Evolutionary conservation across 2,329 filamentous ascomycete species (phyloP).

Genomic region (Mycosphaerella arachidis): DNA sequence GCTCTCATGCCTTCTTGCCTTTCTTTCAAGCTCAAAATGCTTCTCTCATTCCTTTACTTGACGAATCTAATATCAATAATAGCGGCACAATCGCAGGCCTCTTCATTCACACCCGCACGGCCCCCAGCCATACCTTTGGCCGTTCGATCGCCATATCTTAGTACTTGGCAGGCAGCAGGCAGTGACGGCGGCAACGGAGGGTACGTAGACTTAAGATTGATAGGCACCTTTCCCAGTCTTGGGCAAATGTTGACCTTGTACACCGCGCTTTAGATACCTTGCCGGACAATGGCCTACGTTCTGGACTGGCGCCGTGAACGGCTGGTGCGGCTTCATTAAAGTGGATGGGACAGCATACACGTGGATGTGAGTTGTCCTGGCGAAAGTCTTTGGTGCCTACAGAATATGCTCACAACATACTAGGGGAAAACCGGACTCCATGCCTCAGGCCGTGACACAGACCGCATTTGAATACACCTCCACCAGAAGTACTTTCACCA

Average conservation of each 20-base stretch:
- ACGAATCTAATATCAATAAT: conserved; percentile 14
- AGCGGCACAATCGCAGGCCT: conserved; percentile 36
- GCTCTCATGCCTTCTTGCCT: conserved; percentile 9
- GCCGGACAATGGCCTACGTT: conserved; percentile 66
- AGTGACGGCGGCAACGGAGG: conserved; percentile 60
- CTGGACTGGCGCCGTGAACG: conserved; percentile 55
- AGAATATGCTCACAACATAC: neutral
- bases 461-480: conserved; percentile 65
- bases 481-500: conserved; percentile 65
- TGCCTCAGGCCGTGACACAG: conserved; percentile 52
- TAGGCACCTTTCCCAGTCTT: too few relatives aligned
- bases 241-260: too few relatives aligned
- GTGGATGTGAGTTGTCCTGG: conserved; percentile 51
- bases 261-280: conserved; percentile 39
- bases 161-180: conserved; percentile 60
- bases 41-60: conserved; percentile 4
- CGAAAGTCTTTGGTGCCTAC: too few relatives aligned
- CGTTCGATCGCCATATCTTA: conserved; percentile 71
- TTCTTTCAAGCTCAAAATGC: conserved; percentile 11
- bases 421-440: conserved; percentile 48
- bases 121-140: conserved; percentile 68
- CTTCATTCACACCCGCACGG: conserved; percentile 57
- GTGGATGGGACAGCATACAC: conserved; percentile 62
- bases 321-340: conserved; percentile 65
- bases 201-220: conserved; percentile 18